Percentiles rank a stretch among this genome's conserved stretches.
These are phyloP conservation scores for Zizania palustris DNA, from an alignment of 202 grass and related monocot genomes.

Conservation along the genomic window DNA sequence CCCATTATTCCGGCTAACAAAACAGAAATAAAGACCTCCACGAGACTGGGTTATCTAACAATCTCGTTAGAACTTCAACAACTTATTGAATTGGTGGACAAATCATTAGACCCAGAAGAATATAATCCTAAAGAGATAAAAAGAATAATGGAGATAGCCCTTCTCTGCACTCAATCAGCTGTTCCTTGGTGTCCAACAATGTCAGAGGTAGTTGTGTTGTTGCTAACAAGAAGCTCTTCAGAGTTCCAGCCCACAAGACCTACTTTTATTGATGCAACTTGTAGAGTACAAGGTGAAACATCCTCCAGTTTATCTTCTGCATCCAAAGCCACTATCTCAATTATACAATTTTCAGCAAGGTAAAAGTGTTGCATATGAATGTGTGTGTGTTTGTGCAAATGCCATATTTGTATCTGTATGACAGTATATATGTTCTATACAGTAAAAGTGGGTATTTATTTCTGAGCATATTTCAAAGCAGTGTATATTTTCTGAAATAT, in stretches of 20 bases:
- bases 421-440: conserved; percentile 27
- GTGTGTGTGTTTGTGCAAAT: conserved; percentile 15
- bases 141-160: conserved; percentile 66
- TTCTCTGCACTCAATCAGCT: conserved; percentile 80
- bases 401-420: conserved; percentile 37
- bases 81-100: conserved; percentile 60
- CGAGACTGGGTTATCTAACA: too few species aligned
- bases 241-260: conserved; percentile 58
- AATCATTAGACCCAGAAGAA: conserved; percentile 59
- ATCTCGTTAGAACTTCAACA: too few species aligned
- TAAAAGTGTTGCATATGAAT: conserved; percentile 44
- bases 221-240: conserved; percentile 53
- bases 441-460: conserved; percentile 22
- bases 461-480: conserved; percentile 34
- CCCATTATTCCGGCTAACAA: too few species aligned
- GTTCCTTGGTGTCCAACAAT: conserved; percentile 70
- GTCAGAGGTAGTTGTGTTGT: conserved; percentile 67
- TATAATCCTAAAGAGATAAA: conserved; percentile 56
- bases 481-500: conserved; percentile 44
- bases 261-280: conserved; percentile 72
- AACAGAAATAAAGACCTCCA: too few species aligned
- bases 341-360: conserved; percentile 60
- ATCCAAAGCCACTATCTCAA: conserved; percentile 63
- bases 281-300: conserved; percentile 57
- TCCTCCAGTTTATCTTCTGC: conserved; percentile 64